These are phyloP conservation scores for Plasmodium reichenowi DNA, from an alignment of 169 alveolate species.

Conservation along the genomic window DNA sequence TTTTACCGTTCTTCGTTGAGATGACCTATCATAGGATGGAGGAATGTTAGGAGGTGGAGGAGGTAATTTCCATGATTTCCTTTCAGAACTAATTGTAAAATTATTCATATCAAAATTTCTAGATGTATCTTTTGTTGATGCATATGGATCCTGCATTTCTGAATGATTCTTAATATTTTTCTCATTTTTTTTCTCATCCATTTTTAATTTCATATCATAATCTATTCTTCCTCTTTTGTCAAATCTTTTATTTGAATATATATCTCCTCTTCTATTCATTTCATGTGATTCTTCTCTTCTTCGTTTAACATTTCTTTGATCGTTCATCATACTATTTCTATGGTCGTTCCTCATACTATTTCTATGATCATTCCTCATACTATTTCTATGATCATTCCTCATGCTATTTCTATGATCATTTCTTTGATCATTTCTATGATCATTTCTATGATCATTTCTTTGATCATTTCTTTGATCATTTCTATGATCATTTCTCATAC, in stretches of 20 bases:
- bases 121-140: slow-evolving; percentile 51
- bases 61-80: slow-evolving; percentile 35
- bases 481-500: not conserved
- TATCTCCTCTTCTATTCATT: slow-evolving; percentile 18
- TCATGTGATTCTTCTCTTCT: slow-evolving; percentile 57
- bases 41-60: slow-evolving; percentile 61
- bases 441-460: not conserved
- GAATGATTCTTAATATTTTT: slow-evolving; percentile 22
- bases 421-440: not conserved
- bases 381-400: slow-evolving; percentile 2
- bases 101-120: slow-evolving; percentile 27
- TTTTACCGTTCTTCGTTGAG: slow-evolving; percentile 28
- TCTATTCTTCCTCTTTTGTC: slow-evolving; percentile 59
- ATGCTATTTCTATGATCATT: not conserved
- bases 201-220: slow-evolving; percentile 15
- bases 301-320: slow-evolving; percentile 19
- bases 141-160: slow-evolving; percentile 71
- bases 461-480: slow-evolving; percentile 2
- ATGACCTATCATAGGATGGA: slow-evolving; percentile 3
- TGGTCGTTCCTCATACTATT: slow-evolving; percentile 6
- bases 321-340: slow-evolving; percentile 1
- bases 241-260: slow-evolving; percentile 24
- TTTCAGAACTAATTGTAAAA: slow-evolving; percentile 17
- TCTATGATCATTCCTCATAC: not conserved
- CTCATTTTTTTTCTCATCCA: slow-evolving; percentile 28